These are phyloP conservation scores for Leishmania turanica DNA, from an alignment of 208 protist genomes.

Conservation along the genomic window DNA sequence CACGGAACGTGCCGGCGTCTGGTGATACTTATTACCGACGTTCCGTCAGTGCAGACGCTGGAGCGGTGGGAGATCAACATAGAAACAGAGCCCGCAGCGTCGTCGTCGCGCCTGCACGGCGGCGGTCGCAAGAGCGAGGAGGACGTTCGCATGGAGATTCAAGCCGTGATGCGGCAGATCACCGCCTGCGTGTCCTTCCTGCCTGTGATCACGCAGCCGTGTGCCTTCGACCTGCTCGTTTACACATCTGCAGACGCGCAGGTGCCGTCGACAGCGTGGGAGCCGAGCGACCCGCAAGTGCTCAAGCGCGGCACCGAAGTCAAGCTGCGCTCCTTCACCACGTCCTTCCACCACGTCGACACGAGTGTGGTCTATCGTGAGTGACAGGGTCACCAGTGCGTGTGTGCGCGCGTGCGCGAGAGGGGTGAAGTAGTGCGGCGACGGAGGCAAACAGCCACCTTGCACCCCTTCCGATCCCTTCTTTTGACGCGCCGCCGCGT, in stretches of 20 bases:
- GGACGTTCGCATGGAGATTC: constrained; percentile 94
- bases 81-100: constrained; percentile 20
- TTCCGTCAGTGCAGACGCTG: constrained; percentile 62
- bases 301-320: constrained; percentile 93
- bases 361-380: constrained; percentile 87
- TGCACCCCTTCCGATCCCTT: neutral
- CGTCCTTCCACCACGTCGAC: constrained; percentile 91
- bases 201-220: constrained; percentile 87
- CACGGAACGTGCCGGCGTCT: constrained; percentile 92
- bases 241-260: constrained; percentile 87
- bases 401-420: neutral
- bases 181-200: constrained; percentile 97
- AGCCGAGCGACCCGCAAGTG: constrained; percentile 95
- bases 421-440: neutral
- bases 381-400: constrained; percentile 6
- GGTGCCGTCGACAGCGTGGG: constrained; percentile 92
- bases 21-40: constrained; percentile 92
- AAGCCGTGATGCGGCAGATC: constrained; percentile 97
- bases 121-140: constrained; percentile 57
- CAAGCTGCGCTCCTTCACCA: constrained; percentile 95
- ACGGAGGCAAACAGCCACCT: neutral
- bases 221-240: constrained; percentile 94
- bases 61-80: constrained; percentile 98
- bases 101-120: neutral
- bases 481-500: neutral